Evolutionary conservation across 768 basidiomycete genomes (phyloP), one percentile per base, ranked within the genome.

Genomic region (Pulveroboletus sp.): DNA sequence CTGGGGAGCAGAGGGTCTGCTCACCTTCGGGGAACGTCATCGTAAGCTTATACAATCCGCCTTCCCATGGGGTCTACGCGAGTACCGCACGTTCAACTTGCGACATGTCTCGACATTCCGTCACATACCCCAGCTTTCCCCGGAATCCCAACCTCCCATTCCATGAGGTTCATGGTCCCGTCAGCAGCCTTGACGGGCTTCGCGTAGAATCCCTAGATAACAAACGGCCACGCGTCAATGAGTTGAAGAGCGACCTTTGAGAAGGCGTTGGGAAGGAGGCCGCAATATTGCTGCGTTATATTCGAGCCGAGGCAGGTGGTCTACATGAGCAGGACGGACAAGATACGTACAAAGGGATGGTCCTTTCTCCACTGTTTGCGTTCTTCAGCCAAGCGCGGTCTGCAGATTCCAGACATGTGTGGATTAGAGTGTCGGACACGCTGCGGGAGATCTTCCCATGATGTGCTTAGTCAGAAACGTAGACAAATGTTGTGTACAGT

Each of bases 301-400:
- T 42, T 44, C 37, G 17, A 43, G 36, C 21, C 28, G 41, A 43
- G 26, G 26, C 46, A 45, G 47, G 39, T 30, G 49, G 37, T 47
- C 39, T 43, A 33, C n/a, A 33, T 31, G 46, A 45, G 43, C 21
- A 49, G 33, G 46, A 28, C 33, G n/a, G 17, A 38, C 14, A 38
- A 2, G 39, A 44, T 49, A 79, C 91, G 72, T 70, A 97, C 96
- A 61, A 95, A 97, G 28, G 96, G 96, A 70, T 99, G 96, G 59
- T 98, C 96, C 70, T 94, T 98, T 51, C 96, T 74, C 96, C 96
- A 99, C 63, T 94, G 91, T 73, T 99, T 99, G 63, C 96, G 83
- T 71, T 99, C 96, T 71, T 98, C 96, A 27, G 93, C 82, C 14
- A 99, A 78, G 62, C 96, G 86, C 32, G 88, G 84, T 69, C 93